A percentile compares a stretch with the other conserved stretches of the same genome.
Evolutionary conservation across 495 filamentous ascomycete species (phyloP).

Genomic region (Penicillium manginii): DNA sequence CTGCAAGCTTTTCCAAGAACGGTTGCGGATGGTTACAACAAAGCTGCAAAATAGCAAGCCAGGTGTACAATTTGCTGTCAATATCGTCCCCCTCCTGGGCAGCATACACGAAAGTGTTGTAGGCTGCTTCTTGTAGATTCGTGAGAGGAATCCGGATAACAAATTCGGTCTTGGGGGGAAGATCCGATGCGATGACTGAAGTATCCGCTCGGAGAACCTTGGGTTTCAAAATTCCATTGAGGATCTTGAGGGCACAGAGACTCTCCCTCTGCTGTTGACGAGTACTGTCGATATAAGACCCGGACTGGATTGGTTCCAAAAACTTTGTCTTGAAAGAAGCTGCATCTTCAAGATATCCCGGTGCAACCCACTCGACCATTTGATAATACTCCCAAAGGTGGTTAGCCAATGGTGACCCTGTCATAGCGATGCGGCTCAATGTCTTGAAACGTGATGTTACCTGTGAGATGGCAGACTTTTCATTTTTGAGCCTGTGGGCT

Average conservation of each 20-base stretch:
- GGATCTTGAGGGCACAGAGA: slow-evolving; percentile 66
- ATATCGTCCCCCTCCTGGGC: not conserved
- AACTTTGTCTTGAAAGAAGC: slow-evolving; percentile 70
- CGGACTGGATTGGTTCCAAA: slow-evolving; percentile 70
- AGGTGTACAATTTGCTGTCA: slow-evolving; percentile 47
- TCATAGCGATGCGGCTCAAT: slow-evolving; percentile 78
- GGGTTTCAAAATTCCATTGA: slow-evolving; percentile 72
- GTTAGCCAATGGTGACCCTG: slow-evolving; percentile 85
- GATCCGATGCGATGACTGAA: slow-evolving; percentile 61
- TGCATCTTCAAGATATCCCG: slow-evolving; percentile 70
- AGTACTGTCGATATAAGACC: slow-evolving; percentile 67
- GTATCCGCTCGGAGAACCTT: slow-evolving; percentile 80
- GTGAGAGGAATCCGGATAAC: slow-evolving; percentile 75
- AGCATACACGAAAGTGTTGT: slow-evolving; percentile 59
- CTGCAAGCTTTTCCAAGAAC: slow-evolving; percentile 59
- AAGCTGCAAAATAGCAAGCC: slow-evolving; percentile 59
- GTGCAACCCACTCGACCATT: slow-evolving; percentile 88
- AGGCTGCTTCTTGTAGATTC: slow-evolving; percentile 63
- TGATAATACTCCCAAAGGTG: slow-evolving; percentile 79
- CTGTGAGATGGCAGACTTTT: slow-evolving; percentile 48
- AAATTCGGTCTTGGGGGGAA: slow-evolving; percentile 81
- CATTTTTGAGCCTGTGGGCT: slow-evolving; percentile 79
- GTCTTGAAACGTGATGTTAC: slow-evolving; percentile 63
- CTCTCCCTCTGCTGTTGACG: slow-evolving; percentile 54
- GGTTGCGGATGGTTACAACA: slow-evolving; percentile 77